Base-by-base conservation (phyloP, 1,284 basidiomycete species). In the Apiotrichum domesticum region DNA sequence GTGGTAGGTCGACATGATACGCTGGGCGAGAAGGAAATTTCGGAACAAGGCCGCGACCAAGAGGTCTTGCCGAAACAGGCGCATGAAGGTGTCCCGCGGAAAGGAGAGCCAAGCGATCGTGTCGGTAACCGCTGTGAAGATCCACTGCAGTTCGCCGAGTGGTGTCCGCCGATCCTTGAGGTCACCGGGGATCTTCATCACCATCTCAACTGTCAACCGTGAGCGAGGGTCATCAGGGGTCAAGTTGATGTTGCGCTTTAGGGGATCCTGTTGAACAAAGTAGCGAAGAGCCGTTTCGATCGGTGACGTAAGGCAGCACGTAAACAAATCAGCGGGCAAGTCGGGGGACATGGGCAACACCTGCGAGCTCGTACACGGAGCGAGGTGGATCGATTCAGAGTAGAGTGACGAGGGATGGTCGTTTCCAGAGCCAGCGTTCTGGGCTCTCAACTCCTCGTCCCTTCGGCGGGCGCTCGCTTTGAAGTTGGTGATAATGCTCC, bases 21-120 rank as follows among this genome's bases (percentile, higher is more conserved):
- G 84, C 77, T 98, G 94, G 1, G 96, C 95, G 21, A 98, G 83
- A 10, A 98, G 82, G 79, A 96, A 98, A 69, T 98, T 98, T 46
- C 95, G 86, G 79, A 98, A 97, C 2, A 98, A 80, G 6, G 92
- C 95, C 0, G 96, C 95, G 48, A 98, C 92, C 54, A 98, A 84
- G 54, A 98, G 83, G 72, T 98, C 95, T 59, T 94, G 96, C 48
- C 96, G 84, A 77, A 98, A 98, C 35, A 98, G 80, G 41, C 91
- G 84, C 45, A 92, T 93, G 77, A 98, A 98, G 10, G 93, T 84
- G 52, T 95, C 90, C 51, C 88, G 84, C 21, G 93, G 89, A 70
- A 98, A 93, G 0, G 92, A 91, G 10, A 94, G 93, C 95, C 96
- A 98, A 11, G 96, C 96, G 63, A 98, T 98, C 7, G 95, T 98